phyloP scores from a whole-genome alignment of 805 yeast genomes.

The Saccharomyces paradoxus region DNA sequence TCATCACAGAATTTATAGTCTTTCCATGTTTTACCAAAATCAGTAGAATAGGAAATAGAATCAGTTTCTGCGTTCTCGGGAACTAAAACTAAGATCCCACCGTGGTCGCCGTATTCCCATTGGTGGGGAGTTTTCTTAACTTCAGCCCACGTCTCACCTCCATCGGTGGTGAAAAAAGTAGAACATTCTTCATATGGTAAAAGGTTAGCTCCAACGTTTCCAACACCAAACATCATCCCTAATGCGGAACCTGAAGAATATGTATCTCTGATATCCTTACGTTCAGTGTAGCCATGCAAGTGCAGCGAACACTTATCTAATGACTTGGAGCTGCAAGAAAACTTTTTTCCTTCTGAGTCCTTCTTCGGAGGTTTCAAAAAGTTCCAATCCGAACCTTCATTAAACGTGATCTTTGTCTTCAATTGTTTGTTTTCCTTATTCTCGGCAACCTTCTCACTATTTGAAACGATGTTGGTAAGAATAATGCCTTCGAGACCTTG shows the following conservation, averaged over 20 bases:
- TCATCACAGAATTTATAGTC: constrained; percentile 54
- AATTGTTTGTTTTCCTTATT: constrained; percentile 46
- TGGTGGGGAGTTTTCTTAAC: constrained; percentile 62
- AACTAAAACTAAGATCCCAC: constrained; percentile 73
- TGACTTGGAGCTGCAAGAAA: constrained; percentile 43
- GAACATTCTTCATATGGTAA: constrained; percentile 43
- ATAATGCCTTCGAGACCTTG: constrained; percentile 81
- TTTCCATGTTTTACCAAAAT: constrained; percentile 74
- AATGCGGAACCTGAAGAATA: constrained; percentile 82
- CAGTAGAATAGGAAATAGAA: constrained; percentile 54
- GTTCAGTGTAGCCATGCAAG: constrained; percentile 84
- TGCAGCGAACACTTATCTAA: constrained; percentile 67
- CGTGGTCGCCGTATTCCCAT: constrained; percentile 98
- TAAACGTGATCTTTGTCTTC: constrained; percentile 69
- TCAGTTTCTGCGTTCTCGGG: constrained; percentile 52
- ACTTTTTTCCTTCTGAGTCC: constrained; percentile 53
- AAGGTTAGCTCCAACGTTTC: constrained; percentile 71
- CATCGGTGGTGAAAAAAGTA: constrained; percentile 81
- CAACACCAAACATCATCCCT: constrained; percentile 87
- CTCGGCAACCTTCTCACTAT: constrained; percentile 35
- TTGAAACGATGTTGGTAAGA: constrained; percentile 60
- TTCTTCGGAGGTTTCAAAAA: constrained; percentile 58
- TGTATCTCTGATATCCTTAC: constrained; percentile 75
- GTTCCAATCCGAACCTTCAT: constrained; percentile 88
- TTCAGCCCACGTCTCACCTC: constrained; percentile 84